These are phyloP conservation scores for Tuber melanosporum DNA, from an alignment of 495 filamentous ascomycete genomes.

Conservation along the genomic window DNA sequence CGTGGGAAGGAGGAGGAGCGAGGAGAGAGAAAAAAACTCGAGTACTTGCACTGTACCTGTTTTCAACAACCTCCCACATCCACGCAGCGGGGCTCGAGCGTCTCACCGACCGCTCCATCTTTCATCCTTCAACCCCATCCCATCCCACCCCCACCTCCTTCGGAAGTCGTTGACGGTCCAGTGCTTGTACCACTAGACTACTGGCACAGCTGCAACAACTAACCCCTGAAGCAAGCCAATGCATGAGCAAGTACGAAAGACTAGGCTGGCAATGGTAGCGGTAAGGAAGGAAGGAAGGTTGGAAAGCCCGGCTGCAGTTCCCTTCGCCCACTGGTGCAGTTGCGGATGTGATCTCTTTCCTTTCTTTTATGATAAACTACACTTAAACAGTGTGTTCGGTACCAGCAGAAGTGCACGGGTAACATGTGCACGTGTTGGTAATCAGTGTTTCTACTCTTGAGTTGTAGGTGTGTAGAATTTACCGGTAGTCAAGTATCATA, in stretches of 20 bases:
- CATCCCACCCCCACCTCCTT: not conserved
- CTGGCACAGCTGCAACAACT: not conserved
- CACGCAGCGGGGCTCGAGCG: not conserved
- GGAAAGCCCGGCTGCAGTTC: not conserved
- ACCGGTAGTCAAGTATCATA: no score
- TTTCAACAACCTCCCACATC: not conserved
- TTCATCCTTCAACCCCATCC: not conserved
- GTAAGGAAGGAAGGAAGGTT: not conserved
- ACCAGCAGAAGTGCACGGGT: not conserved
- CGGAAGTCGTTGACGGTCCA: not conserved
- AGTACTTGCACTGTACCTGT: not conserved
- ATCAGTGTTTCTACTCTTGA: not conserved
- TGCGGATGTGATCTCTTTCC: not conserved
- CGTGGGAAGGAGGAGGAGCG: not conserved
- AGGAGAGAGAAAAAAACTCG: not conserved
- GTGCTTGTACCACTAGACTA: no score
- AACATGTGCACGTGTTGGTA: not conserved
- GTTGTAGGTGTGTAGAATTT: not conserved
- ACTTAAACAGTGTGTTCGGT: not conserved
- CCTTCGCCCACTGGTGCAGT: not conserved
- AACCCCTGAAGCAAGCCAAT: not conserved
- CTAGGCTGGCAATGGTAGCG: not conserved
- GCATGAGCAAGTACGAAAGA: not conserved
- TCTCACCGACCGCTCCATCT: not conserved
- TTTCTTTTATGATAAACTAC: not conserved